These are phyloP conservation scores for Tolypocladium tundrense DNA, from an alignment of 2,329 filamentous ascomycete genomes.

Conservation along the genomic window DNA sequence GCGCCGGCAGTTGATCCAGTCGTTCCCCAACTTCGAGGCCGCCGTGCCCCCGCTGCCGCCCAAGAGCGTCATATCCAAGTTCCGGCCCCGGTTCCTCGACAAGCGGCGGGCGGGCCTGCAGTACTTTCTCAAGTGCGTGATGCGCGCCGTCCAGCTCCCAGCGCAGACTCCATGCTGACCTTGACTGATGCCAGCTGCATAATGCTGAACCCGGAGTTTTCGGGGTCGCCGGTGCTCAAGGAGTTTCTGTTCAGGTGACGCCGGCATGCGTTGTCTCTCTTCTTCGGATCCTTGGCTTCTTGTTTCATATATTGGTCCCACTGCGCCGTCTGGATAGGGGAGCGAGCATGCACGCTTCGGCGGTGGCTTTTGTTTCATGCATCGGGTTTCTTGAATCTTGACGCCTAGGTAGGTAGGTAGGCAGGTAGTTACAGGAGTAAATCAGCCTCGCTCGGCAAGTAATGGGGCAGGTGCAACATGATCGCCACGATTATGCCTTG, in stretches of 20 bases:
- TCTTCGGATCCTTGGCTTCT: neutral
- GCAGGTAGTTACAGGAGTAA: neutral
- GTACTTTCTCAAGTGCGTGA: slow-evolving; percentile 82
- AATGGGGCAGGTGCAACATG: neutral
- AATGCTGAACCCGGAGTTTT: slow-evolving; percentile 12
- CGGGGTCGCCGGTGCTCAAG: slow-evolving; percentile 12
- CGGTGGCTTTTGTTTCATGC: neutral
- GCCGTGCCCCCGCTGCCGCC: slow-evolving; percentile 86
- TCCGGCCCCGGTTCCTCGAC: slow-evolving; percentile 77
- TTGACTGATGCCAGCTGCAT: slow-evolving; percentile 6
- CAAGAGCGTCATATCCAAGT: slow-evolving; percentile 83
- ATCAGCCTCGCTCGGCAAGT: neutral
- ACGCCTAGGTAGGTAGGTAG: neutral
- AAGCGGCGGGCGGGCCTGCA: slow-evolving; percentile 70
- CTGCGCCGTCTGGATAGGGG: neutral
- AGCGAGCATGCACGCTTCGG: neutral
- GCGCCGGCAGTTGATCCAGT: slow-evolving; percentile 58
- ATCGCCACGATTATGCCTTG: neutral
- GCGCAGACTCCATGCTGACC: slow-evolving; percentile 5
- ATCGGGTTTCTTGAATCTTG: neutral
- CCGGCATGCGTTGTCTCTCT: neutral
- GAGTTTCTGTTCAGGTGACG: slow-evolving; percentile 11
- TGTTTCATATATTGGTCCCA: neutral
- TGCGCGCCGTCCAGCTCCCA: neutral
- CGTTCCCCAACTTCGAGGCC: slow-evolving; percentile 74